Evolutionary conservation across 2,329 filamentous ascomycete genomes (phyloP), one percentile per base, ranked within the genome.

Genomic region (Chalaropsis ovoidea): DNA sequence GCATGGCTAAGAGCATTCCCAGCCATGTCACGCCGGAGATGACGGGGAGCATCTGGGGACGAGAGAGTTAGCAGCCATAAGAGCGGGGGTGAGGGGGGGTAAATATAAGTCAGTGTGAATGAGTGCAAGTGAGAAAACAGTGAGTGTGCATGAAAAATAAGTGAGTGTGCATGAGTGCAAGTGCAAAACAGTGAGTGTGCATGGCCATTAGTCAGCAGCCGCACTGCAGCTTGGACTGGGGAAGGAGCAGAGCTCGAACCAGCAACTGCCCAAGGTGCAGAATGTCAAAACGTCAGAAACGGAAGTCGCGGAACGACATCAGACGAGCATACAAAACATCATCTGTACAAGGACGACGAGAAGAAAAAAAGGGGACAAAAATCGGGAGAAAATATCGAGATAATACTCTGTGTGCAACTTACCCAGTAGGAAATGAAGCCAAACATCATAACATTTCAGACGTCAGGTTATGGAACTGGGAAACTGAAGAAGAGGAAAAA

Each of bases 21-120:
- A 87, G 78, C 86, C 86, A 88, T 69, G 83, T 77, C 66, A 82
- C 71, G 69, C 84, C 82, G 61, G 87, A 85, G 69, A 91, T 79
- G 68, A 90, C 77, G 69, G 89, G 89, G 42, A 91, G 79, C 67
- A 87, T 75, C 87, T 81, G 65, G 19, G 52, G n/a, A 43, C 11
- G 3, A 11, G 8, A 22, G 31, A 24, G 41, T 60, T 49, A 60
- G 52, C 24, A 11, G 35, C 13, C 52, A 47, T 47, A 15, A 19
- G 1, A 47, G 15, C 4, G 43, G 43, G n/a, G 6, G 6, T 5
- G 4, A 19, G 43, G 6, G 8, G 61, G 61, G 24, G 31, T 22
- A 63, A 63, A 52, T 43, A 11, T 3, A 15, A n/a, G 11, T 43
- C 13, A n/a, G 4, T 15, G 7, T 1, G 42, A 15, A 15, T 11